Conservation (phyloP, 768 basidiomycete species). For the Hericium coralloides region DNA sequence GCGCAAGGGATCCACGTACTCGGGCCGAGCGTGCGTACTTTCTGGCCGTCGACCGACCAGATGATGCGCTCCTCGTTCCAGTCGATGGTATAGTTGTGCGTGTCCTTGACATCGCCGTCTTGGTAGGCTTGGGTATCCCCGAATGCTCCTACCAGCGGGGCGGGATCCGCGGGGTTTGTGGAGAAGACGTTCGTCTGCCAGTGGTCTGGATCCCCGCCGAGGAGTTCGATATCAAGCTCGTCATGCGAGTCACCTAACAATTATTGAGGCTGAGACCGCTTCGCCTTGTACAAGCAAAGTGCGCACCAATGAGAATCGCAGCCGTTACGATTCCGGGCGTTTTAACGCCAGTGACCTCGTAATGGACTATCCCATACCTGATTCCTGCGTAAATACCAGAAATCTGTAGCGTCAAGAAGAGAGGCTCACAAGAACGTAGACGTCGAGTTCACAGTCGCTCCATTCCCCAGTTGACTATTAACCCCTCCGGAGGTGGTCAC, state of each 20-base stretch:
- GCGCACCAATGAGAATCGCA: slow-evolving; percentile 30
- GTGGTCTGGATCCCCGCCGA: slow-evolving; percentile 27
- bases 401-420: not conserved
- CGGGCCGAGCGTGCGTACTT: slow-evolving; percentile 23
- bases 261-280: not conserved
- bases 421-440: slow-evolving; percentile 23
- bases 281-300: not conserved
- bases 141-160: slow-evolving; percentile 30
- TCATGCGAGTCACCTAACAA: slow-evolving; percentile 17
- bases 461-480: slow-evolving; percentile 28
- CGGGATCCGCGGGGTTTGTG: slow-evolving; percentile 20
- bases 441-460: slow-evolving; percentile 34
- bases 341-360: slow-evolving; percentile 23
- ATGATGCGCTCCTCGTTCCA: slow-evolving; percentile 29
- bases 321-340: slow-evolving; percentile 31
- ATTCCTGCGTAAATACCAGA: not conserved
- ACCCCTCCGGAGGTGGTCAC: slow-evolving; percentile 24
- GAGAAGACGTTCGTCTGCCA: slow-evolving; percentile 37
- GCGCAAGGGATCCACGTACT: slow-evolving; percentile 10
- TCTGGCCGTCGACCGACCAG: slow-evolving; percentile 31
- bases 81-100: slow-evolving; percentile 31
- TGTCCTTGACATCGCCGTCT: slow-evolving; percentile 8
- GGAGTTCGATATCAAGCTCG: slow-evolving; percentile 35
- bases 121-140: slow-evolving; percentile 23
- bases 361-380: slow-evolving; percentile 29